Percentiles rank a stretch among this genome's conserved stretches.
These are phyloP conservation scores for Xylaria scruposa DNA, from an alignment of 495 filamentous ascomycete genomes.

Conservation along the genomic window DNA sequence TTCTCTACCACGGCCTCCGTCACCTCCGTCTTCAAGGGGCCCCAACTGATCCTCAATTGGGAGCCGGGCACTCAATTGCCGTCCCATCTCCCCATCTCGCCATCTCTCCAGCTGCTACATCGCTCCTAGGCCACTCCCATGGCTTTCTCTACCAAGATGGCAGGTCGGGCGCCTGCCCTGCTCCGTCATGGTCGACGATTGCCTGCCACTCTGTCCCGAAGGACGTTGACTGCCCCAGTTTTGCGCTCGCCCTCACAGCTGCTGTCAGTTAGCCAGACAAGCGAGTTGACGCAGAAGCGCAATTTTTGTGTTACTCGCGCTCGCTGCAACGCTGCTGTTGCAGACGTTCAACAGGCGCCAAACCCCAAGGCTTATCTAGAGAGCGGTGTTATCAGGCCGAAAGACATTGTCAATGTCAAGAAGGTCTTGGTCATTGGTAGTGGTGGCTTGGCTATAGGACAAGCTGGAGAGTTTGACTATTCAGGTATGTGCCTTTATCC, in stretches of 20 bases:
- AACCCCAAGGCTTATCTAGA: slow-evolving; percentile 86
- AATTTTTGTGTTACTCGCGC: slow-evolving; percentile 47
- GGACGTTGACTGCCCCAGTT: slow-evolving; percentile 44
- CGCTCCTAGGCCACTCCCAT: slow-evolving; percentile 25
- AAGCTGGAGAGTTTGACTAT: slow-evolving; percentile 99
- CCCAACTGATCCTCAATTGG: slow-evolving; percentile 25
- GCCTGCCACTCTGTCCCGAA: slow-evolving; percentile 45
- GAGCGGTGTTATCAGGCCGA: slow-evolving; percentile 80
- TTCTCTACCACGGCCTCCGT: slow-evolving; percentile 5
- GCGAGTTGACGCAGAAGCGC: slow-evolving; percentile 45
- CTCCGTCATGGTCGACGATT: slow-evolving; percentile 57
- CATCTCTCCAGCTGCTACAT: neutral
- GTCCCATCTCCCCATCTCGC: slow-evolving; percentile 4
- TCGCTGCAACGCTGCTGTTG: slow-evolving; percentile 37
- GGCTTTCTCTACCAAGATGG: slow-evolving; percentile 47
- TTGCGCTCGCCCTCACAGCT: slow-evolving; percentile 42
- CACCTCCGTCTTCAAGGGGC: slow-evolving; percentile 15
- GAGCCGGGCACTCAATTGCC: slow-evolving; percentile 29
- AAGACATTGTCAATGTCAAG: slow-evolving; percentile 85
- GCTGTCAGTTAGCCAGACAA: slow-evolving; percentile 38
- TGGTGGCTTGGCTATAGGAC: slow-evolving; percentile 96
- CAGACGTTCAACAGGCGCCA: slow-evolving; percentile 66
- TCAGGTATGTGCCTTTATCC: slow-evolving; percentile 67
- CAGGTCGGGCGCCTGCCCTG: slow-evolving; percentile 55
- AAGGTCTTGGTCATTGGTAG: slow-evolving; percentile 98